Conservation (phyloP, 148 eudicot species). For the Rhododendron simsii region DNA sequence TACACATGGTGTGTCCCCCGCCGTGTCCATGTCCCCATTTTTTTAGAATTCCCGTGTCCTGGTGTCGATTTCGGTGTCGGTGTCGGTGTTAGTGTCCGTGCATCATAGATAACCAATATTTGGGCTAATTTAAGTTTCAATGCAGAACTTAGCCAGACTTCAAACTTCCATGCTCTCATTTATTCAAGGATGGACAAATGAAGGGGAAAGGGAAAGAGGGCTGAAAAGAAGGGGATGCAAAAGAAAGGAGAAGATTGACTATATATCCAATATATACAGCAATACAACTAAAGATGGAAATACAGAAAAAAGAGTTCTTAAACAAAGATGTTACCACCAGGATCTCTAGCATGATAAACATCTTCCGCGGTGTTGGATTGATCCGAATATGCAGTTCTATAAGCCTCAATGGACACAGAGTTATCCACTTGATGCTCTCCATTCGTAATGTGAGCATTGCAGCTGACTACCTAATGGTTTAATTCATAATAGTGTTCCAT, state of each 20-base stretch:
- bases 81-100: no score
- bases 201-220: neutral
- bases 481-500: constrained; percentile 78
- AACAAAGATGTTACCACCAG: neutral
- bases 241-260: neutral
- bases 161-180: neutral
- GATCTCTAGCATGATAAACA: constrained; percentile 8
- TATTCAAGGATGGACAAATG: neutral
- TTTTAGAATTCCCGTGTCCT: no score
- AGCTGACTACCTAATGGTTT: constrained; percentile 71
- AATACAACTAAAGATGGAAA: no score
- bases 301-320: neutral
- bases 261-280: neutral
- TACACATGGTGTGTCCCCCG: no score
- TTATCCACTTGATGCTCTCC: constrained; percentile 11
- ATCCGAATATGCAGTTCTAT: constrained; percentile 20
- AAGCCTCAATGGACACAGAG: constrained; percentile 13
- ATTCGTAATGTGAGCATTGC: constrained; percentile 41
- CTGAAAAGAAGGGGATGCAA: neutral
- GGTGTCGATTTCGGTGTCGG: no score
- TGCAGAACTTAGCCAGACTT: neutral
- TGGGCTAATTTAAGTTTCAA: neutral
- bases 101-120: no score
- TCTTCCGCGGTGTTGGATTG: neutral
- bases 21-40: no score